Conservation (phyloP, 2,329 filamentous ascomycete genomes). For the Trichophyton simii region DNA sequence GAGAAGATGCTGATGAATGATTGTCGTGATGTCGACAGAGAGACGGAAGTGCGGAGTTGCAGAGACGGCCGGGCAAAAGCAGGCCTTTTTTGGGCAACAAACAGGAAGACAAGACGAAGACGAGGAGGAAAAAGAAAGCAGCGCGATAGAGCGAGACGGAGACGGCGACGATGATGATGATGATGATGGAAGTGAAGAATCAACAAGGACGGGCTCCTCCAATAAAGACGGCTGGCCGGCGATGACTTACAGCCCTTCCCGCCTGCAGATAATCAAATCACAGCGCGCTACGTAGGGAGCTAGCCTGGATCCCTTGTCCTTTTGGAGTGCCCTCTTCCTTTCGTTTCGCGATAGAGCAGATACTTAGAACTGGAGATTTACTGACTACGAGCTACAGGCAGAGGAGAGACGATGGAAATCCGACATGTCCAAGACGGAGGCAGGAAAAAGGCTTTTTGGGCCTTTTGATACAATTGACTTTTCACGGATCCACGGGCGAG, state of each 20-base stretch:
- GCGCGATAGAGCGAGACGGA: too few species aligned
- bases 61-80: neutral
- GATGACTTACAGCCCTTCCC: conserved; percentile 3
- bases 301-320: neutral
- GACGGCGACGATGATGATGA: neutral
- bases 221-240: neutral
- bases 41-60: neutral
- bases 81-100: neutral
- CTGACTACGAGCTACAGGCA: too few species aligned
- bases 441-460: neutral
- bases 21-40: neutral
- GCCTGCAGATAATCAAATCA: conserved; percentile 3
- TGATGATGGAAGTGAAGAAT: neutral
- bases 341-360: too few species aligned
- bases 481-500: neutral
- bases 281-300: neutral
- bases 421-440: neutral
- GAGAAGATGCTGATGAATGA: too few species aligned
- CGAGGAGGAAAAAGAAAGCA: neutral
- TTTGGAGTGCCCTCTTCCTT: neutral
- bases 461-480: neutral
- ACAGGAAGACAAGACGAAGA: neutral
- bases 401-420: too few species aligned
- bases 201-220: neutral
- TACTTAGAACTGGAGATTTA: too few species aligned